Evolutionary conservation across 345 rosid genomes (phyloP), one percentile per base, ranked within the genome.

Genomic region (Melaleuca alternifolia): DNA sequence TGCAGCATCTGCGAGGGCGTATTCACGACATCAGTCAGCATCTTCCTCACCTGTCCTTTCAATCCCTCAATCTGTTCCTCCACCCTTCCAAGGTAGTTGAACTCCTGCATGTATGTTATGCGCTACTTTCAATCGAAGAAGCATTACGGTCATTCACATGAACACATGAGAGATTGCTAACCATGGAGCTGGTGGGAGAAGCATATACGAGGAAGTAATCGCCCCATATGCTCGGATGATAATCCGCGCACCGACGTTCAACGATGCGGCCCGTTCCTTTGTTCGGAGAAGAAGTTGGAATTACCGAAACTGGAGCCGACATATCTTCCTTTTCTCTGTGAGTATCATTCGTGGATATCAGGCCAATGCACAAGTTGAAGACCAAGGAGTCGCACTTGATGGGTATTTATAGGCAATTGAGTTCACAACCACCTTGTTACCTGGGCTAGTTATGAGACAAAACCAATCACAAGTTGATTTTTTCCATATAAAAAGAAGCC

Each of bases 211-310:
- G 89, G 83, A 91, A 88, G 26, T 82, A 59, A n/a, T 89, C 86
- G 13, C 88, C 90, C 91, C 92, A 87, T 6, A 89, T 6, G 24
- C 23, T 87, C 2, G 90, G 90, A 51, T 76, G 87, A 82, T 0
- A 89, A 57, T 59, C 23, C 1, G 87, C 89, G 10, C 50, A 16
- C n/a, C 51, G 6, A 18, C 83, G 87, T 26, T 26, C 54, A 13
- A 28, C 21, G 9, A 10, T 12, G 30, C 3, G 2, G 41, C 41
- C 13, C 28, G 75, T 9, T 83, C 5, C 51, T 51, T 28, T 26
- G 41, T 12, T 83, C 12, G 20, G 53, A 37, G 30, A 16, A 28
- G 84, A 24, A 51, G 57, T 24, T 12, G 53, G 56, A 50, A 12
- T 24, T 51, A 11, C 57, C 33, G 56, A 51, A 50, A 83, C 84